Percentiles rank a stretch among this genome's conserved stretches.
These are phyloP conservation scores for Hyaloscypha hepaticicola DNA, from an alignment of 495 filamentous ascomycete genomes.

Conservation along the genomic window DNA sequence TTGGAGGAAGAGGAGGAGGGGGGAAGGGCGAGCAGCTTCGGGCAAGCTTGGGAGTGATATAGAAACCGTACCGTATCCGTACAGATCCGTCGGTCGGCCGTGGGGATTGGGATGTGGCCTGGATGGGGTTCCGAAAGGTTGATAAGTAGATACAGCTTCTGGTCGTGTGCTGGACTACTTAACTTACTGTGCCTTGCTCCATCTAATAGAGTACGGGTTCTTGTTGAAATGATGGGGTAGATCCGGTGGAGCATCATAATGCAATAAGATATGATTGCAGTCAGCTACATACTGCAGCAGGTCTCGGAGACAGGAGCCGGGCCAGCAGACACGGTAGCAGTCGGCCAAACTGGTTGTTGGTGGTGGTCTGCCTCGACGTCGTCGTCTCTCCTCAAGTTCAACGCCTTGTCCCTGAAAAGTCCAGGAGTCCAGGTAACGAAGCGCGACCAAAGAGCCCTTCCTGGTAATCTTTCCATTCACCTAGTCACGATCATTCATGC, in stretches of 20 bases:
- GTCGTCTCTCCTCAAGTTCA: no score
- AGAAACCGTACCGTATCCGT: background rate
- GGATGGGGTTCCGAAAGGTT: background rate
- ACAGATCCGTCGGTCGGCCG: background rate
- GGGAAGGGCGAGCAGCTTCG: background rate
- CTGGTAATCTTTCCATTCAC: no score
- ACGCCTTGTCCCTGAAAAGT: background rate
- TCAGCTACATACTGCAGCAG: conserved; percentile 5
- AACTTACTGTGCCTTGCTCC: background rate
- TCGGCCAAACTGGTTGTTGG: no score
- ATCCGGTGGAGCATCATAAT: conserved; percentile 12
- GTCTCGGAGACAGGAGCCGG: background rate
- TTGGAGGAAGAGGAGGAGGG: background rate
- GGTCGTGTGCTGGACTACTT: no score
- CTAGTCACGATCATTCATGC: background rate
- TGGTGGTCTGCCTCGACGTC: background rate
- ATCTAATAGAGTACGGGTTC: conserved; percentile 1
- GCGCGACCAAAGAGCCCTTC: background rate
- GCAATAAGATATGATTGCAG: background rate
- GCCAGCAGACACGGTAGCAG: background rate
- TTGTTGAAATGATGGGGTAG: conserved; percentile 9
- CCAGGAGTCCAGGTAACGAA: background rate
- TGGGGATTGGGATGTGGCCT: background rate
- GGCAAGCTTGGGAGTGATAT: background rate
- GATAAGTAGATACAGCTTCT: background rate